Percentiles rank a stretch among this genome's conserved stretches.
Evolutionary conservation across 805 yeast genomes (phyloP).

Genomic region (Kluyveromyces dobzhanskii): DNA sequence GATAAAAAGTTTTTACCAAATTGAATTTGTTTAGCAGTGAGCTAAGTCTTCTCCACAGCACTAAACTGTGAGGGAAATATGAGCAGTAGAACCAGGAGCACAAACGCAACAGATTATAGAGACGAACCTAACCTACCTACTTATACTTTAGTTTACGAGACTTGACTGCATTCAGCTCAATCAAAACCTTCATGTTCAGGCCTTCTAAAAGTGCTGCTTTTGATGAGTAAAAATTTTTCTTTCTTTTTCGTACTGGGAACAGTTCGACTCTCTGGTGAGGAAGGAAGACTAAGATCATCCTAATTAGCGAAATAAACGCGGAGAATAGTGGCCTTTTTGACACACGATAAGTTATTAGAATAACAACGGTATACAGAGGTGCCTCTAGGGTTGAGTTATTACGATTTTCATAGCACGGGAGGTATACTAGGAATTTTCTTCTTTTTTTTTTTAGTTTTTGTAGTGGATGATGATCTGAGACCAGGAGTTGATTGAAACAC

Average conservation of each 20-base stretch:
- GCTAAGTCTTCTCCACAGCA: background rate
- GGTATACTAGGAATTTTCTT: constrained; percentile 7
- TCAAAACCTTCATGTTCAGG: too few species aligned
- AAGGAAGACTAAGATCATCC: too few species aligned
- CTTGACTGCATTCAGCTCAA: too few species aligned
- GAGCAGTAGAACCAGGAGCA: background rate
- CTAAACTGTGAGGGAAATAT: background rate
- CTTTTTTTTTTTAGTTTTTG: constrained; percentile 10
- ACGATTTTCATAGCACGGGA: too few species aligned
- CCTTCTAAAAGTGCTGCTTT: background rate
- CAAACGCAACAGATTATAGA: background rate
- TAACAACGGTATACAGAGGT: too few species aligned
- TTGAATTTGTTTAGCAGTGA: background rate
- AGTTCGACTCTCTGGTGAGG: background rate
- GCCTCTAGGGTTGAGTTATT: too few species aligned
- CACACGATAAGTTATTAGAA: too few species aligned
- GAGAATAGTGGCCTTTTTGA: too few species aligned
- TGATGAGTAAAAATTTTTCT: constrained; percentile 4
- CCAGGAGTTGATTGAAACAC: constrained; percentile 29
- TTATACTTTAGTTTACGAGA: too few species aligned
- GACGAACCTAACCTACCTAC: background rate
- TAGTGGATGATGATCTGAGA: constrained; percentile 1
- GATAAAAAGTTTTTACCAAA: background rate
- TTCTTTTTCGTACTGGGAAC: background rate
- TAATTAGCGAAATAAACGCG: too few species aligned